Percentiles rank a stretch among this genome's conserved stretches.
Evolutionary conservation across 768 basidiomycete species (phyloP).

Genomic region (Mycena epipterygia): DNA sequence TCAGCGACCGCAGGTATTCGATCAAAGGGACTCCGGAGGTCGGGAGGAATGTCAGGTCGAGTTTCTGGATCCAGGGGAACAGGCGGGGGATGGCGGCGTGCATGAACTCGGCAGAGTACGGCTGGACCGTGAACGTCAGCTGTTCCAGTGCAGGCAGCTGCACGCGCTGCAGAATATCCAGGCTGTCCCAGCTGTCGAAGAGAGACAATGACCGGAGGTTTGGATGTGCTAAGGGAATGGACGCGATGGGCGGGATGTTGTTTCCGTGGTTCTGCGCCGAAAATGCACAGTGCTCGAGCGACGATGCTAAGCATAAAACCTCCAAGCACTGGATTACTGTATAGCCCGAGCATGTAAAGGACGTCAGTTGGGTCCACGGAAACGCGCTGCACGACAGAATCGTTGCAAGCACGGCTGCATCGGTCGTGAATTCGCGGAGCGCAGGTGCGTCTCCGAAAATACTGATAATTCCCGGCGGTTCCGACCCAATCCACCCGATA

Average conservation of each 20-base stretch:
- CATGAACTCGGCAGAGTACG: neutral
- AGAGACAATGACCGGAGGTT: slow-evolving; percentile 7
- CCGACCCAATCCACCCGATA: neutral
- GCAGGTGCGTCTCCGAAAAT: neutral
- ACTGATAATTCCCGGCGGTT: neutral
- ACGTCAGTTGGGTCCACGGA: neutral
- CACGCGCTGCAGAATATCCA: neutral
- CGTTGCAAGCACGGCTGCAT: neutral
- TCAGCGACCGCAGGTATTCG: neutral
- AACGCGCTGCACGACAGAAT: neutral
- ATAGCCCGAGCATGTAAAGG: neutral
- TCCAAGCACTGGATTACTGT: neutral
- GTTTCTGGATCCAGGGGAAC: neutral
- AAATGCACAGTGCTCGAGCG: neutral
- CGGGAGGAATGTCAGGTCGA: neutral
- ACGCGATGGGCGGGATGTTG: neutral
- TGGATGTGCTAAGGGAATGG: neutral
- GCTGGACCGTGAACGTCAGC: neutral
- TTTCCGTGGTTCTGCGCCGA: neutral
- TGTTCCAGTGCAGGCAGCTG: neutral
- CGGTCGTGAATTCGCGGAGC: neutral
- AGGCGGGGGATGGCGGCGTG: neutral
- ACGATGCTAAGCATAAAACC: neutral
- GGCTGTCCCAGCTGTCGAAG: neutral
- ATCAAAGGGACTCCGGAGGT: neutral